These are phyloP conservation scores for Entomophthora muscae DNA, from an alignment of 371 early-diverging fungal species.

Conservation along the genomic window DNA sequence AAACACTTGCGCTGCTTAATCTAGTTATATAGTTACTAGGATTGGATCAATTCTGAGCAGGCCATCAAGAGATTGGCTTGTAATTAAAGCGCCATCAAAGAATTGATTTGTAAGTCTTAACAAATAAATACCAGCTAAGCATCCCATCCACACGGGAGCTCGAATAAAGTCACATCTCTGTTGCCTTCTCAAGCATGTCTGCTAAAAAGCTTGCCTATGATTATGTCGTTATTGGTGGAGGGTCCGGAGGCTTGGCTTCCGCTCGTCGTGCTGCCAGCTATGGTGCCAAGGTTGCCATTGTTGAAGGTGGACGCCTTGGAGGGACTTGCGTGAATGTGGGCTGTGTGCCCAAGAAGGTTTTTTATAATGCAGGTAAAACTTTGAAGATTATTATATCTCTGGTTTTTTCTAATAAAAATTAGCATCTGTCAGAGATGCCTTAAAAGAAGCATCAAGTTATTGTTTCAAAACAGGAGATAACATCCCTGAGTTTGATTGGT, in stretches of 20 bases:
- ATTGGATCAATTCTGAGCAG: too few relatives aligned
- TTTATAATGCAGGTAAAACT: constrained; percentile 88
- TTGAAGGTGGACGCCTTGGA: constrained; percentile 76
- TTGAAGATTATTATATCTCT: not conserved
- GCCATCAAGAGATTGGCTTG: too few relatives aligned
- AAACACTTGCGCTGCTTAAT: too few relatives aligned
- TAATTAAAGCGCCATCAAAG: too few relatives aligned
- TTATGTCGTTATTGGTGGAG: constrained; percentile 85
- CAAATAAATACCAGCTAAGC: too few relatives aligned
- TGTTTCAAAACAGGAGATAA: constrained; percentile 48
- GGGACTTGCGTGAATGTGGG: constrained; percentile 96
- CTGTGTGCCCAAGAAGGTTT: constrained; percentile 97
- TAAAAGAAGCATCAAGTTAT: constrained; percentile 72
- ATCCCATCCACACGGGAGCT: too few relatives aligned
- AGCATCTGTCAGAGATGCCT: constrained; percentile 70
- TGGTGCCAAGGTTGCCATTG: constrained; percentile 77
- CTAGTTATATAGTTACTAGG: too few relatives aligned
- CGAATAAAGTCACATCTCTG: too few relatives aligned
- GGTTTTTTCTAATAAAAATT: constrained; percentile 3
- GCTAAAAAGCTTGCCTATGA: constrained; percentile 41
- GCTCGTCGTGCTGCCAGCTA: constrained; percentile 86
- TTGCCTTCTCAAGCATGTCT: too few relatives aligned
- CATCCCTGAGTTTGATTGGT: constrained; percentile 42
- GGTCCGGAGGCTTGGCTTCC: constrained; percentile 74
- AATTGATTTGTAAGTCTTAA: too few relatives aligned